Evolutionary conservation across 331 rosid species (phyloP), one percentile per base, ranked within the genome.

Genomic region (Pyrus hybrid): DNA sequence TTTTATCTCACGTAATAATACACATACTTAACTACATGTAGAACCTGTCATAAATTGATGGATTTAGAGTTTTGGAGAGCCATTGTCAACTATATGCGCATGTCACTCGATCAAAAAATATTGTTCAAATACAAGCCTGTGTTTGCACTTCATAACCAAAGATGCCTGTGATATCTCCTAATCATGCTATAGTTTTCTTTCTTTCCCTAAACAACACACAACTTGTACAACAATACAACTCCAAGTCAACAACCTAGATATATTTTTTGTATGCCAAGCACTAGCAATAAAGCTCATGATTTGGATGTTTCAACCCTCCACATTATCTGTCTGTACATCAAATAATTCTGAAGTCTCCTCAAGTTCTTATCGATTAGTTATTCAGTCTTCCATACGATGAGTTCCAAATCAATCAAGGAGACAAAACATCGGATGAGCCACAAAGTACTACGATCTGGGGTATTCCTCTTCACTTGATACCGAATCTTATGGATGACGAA

Each of bases 181-280:
- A 18, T 57, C 68, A 60, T 18, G 26, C 25, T 60, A 72, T 37
- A 58, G 76, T 33, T 60, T 23, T 72, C 67, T 72, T 72, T 58
- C 18, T 60, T 37, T 60, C 45, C 57, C 37, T 33, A 14, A 20
- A 35, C 18, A 57, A 56, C 56, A 57, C 67, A 72, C 63, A 35
- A 35, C 56, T 51, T 51, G 57, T 51, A 51, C 57, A 51, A 7
- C 21, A 7, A 10, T 17, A 3, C 57, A 51, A 51, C 21, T 51
- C 57, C 21, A 18, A 51, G 57, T 51, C 57, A 51, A 51, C 57
- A 51, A 51, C 57, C 21, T 51, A 51, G n/a, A 1, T 18, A 5
- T 16, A 2, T 17, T 17, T 51, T 18, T 51, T 18, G 22, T 7
- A 51, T 18, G 57, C 21, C 21, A 51, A 51, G n/a, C 10, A 17